These are phyloP conservation scores for Inga leiocalycina DNA, from an alignment of 306 rosid genomes.

Conservation along the genomic window DNA sequence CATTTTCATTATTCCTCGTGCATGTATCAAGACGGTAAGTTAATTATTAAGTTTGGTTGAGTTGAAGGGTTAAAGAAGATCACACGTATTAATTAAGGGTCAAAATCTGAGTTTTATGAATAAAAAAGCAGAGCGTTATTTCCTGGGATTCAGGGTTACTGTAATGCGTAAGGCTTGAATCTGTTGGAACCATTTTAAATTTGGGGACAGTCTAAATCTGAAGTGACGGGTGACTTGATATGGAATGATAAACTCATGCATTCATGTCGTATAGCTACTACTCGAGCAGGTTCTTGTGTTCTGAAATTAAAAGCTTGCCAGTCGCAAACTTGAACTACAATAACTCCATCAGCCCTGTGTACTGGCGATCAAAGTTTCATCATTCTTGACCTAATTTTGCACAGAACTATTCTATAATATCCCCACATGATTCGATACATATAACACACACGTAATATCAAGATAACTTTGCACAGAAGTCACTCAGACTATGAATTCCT, in stretches of 20 bases:
- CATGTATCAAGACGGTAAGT: neutral
- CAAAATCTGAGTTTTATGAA: neutral
- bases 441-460: neutral
- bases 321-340: neutral
- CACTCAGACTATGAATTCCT: neutral
- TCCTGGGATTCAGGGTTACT: neutral
- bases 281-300: neutral
- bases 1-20: neutral
- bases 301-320: neutral
- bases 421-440: neutral
- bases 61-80: neutral
- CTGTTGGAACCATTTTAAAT: neutral
- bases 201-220: neutral
- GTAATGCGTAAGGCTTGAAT: neutral
- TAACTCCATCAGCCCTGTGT: neutral
- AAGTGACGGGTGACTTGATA: neutral
- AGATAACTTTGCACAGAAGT: neutral
- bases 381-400: neutral
- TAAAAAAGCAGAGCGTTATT: neutral
- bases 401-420: neutral
- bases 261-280: neutral
- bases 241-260: neutral
- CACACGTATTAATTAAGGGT: neutral
- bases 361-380: neutral
- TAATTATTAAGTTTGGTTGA: neutral